phyloP scores from a whole-genome alignment of 805 yeast genomes.

The Candida vaughaniae region DNA sequence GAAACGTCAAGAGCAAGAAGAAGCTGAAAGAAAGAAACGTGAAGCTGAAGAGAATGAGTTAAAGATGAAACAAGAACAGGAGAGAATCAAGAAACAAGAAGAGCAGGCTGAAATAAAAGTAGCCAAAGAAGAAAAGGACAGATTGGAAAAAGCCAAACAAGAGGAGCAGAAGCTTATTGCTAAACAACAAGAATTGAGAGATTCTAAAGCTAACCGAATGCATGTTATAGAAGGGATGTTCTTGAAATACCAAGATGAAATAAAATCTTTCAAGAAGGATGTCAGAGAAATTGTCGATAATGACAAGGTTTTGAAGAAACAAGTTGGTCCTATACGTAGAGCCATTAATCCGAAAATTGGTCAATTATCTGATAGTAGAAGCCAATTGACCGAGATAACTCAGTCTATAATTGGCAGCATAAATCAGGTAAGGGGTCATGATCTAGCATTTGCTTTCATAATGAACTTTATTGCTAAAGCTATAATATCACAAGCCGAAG shows the following conservation, averaged over 20 bases:
- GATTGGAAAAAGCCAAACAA: slow-evolving; percentile 8
- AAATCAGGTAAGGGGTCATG: slow-evolving; percentile 12
- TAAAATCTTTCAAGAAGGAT: slow-evolving; percentile 55
- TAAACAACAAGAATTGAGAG: slow-evolving; percentile 12
- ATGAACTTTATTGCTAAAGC: slow-evolving; percentile 84
- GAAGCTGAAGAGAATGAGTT: slow-evolving; percentile 21
- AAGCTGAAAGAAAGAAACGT: slow-evolving; percentile 14
- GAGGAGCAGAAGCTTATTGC: slow-evolving; percentile 16
- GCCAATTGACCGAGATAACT: slow-evolving; percentile 53
- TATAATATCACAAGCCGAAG: slow-evolving; percentile 85
- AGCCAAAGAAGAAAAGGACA: slow-evolving; percentile 8
- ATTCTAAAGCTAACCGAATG: slow-evolving; percentile 30
- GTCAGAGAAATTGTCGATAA: slow-evolving; percentile 54
- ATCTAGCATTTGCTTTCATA: slow-evolving; percentile 66
- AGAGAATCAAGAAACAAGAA: slow-evolving; percentile 16
- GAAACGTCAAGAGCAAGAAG: slow-evolving; percentile 11
- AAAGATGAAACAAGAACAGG: slow-evolving; percentile 17
- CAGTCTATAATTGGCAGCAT: slow-evolving; percentile 1
- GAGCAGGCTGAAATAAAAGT: slow-evolving; percentile 11
- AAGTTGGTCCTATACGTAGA: slow-evolving; percentile 61
- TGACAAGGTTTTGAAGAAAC: slow-evolving; percentile 52
- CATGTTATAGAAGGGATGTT: slow-evolving; percentile 44
- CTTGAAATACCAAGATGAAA: slow-evolving; percentile 49
- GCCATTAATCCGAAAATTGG: slow-evolving; percentile 88
- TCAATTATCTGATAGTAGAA: slow-evolving; percentile 72